Evolutionary conservation across 2,329 filamentous ascomycete genomes (phyloP).

Genomic region (Ascocoryne sarcoides): DNA sequence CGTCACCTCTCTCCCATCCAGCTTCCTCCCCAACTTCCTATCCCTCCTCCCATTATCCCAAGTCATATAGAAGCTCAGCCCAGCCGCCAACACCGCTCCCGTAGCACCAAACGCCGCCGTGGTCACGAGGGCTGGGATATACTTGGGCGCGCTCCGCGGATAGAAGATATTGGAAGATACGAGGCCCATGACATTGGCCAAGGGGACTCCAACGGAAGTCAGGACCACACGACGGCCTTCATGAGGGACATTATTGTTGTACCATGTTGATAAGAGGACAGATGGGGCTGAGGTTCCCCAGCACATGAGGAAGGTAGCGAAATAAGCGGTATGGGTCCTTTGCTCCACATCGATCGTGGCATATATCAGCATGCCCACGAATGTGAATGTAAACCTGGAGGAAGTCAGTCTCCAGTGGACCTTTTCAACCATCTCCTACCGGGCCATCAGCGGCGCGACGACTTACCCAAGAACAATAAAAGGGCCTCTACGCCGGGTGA

Average conservation of each 20-base stretch:
- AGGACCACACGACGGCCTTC: slow-evolving; percentile 52
- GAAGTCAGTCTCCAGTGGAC: background rate
- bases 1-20: slow-evolving; percentile 39
- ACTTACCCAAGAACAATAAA: slow-evolving; percentile 57
- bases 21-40: slow-evolving; percentile 18
- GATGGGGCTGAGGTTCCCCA: slow-evolving; percentile 31
- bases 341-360: slow-evolving; percentile 52
- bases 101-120: slow-evolving; percentile 55
- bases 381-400: slow-evolving; percentile 43
- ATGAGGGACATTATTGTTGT: slow-evolving; percentile 60
- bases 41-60: slow-evolving; percentile 35
- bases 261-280: slow-evolving; percentile 26
- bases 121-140: slow-evolving; percentile 55
- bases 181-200: slow-evolving; percentile 59
- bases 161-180: slow-evolving; percentile 62
- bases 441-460: too few species aligned
- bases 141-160: slow-evolving; percentile 54
- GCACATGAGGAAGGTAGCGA: slow-evolving; percentile 61
- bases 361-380: slow-evolving; percentile 72
- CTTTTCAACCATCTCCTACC: too few species aligned
- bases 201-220: slow-evolving; percentile 48
- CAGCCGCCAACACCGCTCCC: slow-evolving; percentile 45
- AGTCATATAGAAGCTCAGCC: slow-evolving; percentile 54
- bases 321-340: slow-evolving; percentile 49
- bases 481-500: slow-evolving; percentile 37